phyloP scores from a whole-genome alignment of 495 filamentous ascomycete genomes.

The Collariella sp. region DNA sequence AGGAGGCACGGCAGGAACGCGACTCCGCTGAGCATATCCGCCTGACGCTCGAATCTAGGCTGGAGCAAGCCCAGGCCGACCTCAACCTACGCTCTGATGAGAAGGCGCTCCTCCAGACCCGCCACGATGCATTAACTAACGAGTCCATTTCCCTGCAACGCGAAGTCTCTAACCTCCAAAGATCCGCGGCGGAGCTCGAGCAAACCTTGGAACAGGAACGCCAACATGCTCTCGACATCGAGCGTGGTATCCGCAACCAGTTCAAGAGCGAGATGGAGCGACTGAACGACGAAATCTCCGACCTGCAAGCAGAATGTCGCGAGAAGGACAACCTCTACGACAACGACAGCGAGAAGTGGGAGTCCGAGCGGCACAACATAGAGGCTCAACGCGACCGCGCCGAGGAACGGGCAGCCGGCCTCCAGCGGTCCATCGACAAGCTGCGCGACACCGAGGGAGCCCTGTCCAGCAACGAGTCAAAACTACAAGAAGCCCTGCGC shows the following conservation, averaged over 20 bases:
- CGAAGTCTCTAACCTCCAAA: conserved; percentile 50
- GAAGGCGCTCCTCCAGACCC: conserved; percentile 60
- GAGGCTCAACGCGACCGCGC: conserved; percentile 58
- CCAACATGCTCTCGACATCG: conserved; percentile 48
- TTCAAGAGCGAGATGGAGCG: conserved; percentile 56
- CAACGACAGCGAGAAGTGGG: conserved; percentile 63
- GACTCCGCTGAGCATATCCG: conserved; percentile 54
- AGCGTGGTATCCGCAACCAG: conserved; percentile 47
- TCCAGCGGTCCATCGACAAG: conserved; percentile 63
- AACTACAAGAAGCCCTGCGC: conserved; percentile 47
- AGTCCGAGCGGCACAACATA: conserved; percentile 53
- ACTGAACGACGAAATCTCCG: conserved; percentile 55
- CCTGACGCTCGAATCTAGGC: conserved; percentile 47
- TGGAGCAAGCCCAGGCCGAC: conserved; percentile 50
- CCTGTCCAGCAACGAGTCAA: conserved; percentile 54
- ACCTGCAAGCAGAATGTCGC: conserved; percentile 61
- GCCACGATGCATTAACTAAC: conserved; percentile 58
- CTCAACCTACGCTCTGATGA: conserved; percentile 52
- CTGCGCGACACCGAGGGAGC: conserved; percentile 62
- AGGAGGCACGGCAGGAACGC: conserved; percentile 53
- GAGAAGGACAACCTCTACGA: conserved; percentile 64
- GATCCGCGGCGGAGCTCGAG: conserved; percentile 50
- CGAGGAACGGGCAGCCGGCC: conserved; percentile 59
- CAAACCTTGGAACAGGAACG: conserved; percentile 51
- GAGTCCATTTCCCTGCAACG: conserved; percentile 60